Conservation (phyloP, 305 asterid genomes). For the Fraxinus floribunda region DNA sequence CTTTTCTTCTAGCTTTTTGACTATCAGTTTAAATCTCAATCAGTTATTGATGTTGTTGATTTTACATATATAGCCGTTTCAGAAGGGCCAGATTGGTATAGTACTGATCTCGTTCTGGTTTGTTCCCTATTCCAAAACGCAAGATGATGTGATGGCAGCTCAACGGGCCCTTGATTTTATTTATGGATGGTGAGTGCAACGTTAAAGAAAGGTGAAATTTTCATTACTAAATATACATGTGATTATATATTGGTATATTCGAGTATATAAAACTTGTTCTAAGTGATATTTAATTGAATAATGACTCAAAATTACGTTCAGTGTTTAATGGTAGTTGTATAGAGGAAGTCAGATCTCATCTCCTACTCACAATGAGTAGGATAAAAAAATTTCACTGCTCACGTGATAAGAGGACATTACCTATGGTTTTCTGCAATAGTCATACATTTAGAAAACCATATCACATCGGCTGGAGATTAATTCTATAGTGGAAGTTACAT, state of each 20-base stretch:
- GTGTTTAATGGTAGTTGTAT: background rate
- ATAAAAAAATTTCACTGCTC: no score
- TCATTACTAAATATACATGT: background rate
- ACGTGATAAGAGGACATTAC: no score
- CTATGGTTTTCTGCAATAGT: no score
- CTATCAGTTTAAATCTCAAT: no score
- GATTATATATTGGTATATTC: background rate
- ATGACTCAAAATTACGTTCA: background rate
- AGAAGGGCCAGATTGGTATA: constrained; percentile 61
- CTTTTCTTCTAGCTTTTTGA: no score
- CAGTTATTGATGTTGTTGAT: background rate
- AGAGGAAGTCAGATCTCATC: no score
- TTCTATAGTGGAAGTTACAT: no score
- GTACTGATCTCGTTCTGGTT: constrained; percentile 39
- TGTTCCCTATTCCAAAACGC: constrained; percentile 36
- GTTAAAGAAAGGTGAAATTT: no score
- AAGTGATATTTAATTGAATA: background rate
- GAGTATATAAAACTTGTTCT: no score
- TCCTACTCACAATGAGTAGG: no score
- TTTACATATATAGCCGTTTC: constrained; percentile 26
- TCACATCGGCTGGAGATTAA: no score
- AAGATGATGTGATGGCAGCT: constrained; percentile 35
- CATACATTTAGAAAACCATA: no score
- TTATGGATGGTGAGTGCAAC: constrained; percentile 50
- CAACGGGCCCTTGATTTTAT: constrained; percentile 52